These are phyloP conservation scores for Schizophyllum amplum DNA, from an alignment of 1,284 basidiomycete genomes.

Conservation along the genomic window DNA sequence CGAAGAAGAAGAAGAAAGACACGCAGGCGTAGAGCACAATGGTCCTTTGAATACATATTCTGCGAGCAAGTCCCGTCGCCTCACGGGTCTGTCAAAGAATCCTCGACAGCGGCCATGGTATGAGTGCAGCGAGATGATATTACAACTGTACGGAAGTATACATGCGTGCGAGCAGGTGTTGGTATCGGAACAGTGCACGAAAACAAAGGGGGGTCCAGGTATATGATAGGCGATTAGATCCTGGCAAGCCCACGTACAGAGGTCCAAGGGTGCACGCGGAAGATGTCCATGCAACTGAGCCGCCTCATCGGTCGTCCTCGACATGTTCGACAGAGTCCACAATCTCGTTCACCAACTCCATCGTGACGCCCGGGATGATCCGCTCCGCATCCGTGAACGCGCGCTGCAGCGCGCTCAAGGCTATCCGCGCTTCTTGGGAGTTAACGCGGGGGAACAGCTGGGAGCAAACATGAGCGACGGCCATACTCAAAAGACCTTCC, in stretches of 20 bases:
- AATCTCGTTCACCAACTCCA: conserved; percentile 80
- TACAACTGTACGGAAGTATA: background rate
- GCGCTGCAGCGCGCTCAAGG: conserved; percentile 75
- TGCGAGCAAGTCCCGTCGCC: too few relatives aligned
- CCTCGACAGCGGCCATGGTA: too few relatives aligned
- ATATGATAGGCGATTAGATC: background rate
- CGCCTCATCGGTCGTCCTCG: conserved; percentile 43
- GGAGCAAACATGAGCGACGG: conserved; percentile 1
- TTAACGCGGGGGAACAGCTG: conserved; percentile 86
- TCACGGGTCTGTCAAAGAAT: too few relatives aligned
- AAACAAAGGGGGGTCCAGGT: background rate
- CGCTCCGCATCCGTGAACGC: conserved; percentile 91
- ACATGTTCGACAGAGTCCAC: conserved; percentile 89
- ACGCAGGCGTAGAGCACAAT: conserved; percentile 15
- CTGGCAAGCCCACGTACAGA: background rate
- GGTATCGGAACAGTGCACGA: background rate
- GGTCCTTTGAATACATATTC: too few relatives aligned
- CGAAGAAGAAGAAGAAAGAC: conserved; percentile 41
- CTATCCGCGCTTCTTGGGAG: conserved; percentile 78
- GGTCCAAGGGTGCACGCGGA: too few relatives aligned
- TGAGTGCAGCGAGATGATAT: too few relatives aligned
- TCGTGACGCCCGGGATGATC: conserved; percentile 76
- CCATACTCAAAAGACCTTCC: background rate
- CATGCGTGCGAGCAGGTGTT: background rate
- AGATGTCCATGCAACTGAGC: background rate